These are phyloP conservation scores for Pigoraptor vietnamica DNA, from an alignment of 78 protist species.

Conservation along the genomic window DNA sequence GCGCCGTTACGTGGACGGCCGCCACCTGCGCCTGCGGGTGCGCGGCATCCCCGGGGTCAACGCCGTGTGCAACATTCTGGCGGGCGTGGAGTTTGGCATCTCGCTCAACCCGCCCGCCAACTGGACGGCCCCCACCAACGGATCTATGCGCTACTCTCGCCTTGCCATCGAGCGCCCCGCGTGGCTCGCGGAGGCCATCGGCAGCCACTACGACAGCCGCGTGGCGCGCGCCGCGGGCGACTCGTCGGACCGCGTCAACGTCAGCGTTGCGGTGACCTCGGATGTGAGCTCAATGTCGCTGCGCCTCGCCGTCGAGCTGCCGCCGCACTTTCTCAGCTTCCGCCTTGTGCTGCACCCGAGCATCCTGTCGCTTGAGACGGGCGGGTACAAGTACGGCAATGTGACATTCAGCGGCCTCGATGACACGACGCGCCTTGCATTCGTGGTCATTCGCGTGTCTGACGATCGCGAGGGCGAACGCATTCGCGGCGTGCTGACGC, in stretches of 20 bases:
- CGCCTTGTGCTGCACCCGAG: not conserved
- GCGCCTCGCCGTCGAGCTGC: not conserved
- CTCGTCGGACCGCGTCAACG: not conserved
- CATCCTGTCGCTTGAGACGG: not conserved
- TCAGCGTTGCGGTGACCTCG: not conserved
- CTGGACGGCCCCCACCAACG: not conserved
- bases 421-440: not conserved
- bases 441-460: not conserved
- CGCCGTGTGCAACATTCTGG: not conserved
- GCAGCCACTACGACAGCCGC: not conserved
- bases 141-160: no score
- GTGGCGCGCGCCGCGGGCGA: not conserved
- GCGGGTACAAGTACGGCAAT: not conserved
- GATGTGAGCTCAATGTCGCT: not conserved
- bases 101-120: not conserved
- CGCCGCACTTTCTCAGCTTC: not conserved
- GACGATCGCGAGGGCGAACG: not conserved
- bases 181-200: not conserved
- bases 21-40: not conserved
- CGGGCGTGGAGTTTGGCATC: not conserved
- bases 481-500: not conserved
- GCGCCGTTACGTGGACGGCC: not conserved
- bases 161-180: no score
- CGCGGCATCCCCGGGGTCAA: not conserved
- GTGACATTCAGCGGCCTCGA: not conserved